phyloP scores from a whole-genome alignment of 139 green algal species.

The Coelastrella sp. region DNA sequence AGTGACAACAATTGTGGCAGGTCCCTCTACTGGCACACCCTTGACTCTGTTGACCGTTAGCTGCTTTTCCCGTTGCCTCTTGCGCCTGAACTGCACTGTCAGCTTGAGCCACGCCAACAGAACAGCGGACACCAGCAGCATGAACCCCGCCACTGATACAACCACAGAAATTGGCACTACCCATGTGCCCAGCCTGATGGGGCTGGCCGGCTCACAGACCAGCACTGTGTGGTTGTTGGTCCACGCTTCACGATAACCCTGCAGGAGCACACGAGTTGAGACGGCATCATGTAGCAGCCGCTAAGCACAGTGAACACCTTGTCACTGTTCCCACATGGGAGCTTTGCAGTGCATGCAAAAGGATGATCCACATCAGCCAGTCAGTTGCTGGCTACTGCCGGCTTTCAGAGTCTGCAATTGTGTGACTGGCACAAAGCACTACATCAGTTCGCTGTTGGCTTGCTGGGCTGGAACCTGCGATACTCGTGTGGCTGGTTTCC shows the following conservation, averaged over 20 bases:
- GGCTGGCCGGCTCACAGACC: neutral
- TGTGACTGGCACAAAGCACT: too few relatives aligned
- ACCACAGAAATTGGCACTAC: neutral
- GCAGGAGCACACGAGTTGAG: neutral
- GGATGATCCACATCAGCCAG: too few relatives aligned
- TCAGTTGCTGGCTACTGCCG: too few relatives aligned
- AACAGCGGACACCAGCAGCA: constrained; percentile 13
- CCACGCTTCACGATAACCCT: neutral
- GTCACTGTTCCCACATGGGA: neutral
- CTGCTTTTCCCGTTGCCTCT: constrained; percentile 4
- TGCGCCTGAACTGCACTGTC: constrained; percentile 33
- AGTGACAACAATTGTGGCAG: constrained; percentile 25
- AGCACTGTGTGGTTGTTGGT: neutral
- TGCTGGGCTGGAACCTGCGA: too few relatives aligned
- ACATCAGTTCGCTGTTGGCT: too few relatives aligned
- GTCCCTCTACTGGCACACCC: neutral
- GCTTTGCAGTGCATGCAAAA: too few relatives aligned
- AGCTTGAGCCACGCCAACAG: constrained; percentile 32
- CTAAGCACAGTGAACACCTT: neutral
- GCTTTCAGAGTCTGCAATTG: too few relatives aligned
- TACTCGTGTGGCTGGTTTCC: too few relatives aligned
- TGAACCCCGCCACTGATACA: neutral
- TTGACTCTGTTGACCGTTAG: neutral
- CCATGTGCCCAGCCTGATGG: neutral
- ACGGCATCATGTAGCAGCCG: too few relatives aligned